A percentile compares a stretch with the other conserved stretches of the same genome.
These are phyloP conservation scores for Dothideomycetidae sp. DNA, from an alignment of 2,329 filamentous ascomycete species.

Conservation along the genomic window DNA sequence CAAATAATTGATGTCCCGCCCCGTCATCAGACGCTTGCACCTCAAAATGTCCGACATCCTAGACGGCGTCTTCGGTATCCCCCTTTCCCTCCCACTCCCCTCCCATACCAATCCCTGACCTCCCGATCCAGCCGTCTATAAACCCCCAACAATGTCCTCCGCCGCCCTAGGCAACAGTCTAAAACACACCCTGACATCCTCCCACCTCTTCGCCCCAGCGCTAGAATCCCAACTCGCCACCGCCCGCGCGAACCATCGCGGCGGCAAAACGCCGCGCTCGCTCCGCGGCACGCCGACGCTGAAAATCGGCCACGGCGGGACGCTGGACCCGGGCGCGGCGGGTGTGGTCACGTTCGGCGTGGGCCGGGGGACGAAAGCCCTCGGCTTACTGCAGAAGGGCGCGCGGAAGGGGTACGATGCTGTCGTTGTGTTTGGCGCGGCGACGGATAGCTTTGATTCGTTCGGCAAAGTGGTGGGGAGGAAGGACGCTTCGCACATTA, in stretches of 20 bases:
- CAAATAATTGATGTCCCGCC: no score
- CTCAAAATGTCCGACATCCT: no score
- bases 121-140: conserved; percentile 69
- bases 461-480: conserved; percentile 69
- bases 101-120: no score
- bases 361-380: conserved; percentile 71
- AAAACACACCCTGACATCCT: conserved; percentile 71
- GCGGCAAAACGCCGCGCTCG: conserved; percentile 41
- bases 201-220: conserved; percentile 63
- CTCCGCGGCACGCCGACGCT: conserved; percentile 51
- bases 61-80: no score
- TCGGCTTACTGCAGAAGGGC: conserved; percentile 53
- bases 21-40: no score
- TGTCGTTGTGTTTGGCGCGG: conserved; percentile 75
- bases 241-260: conserved; percentile 43
- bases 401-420: conserved; percentile 94
- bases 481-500: conserved; percentile 67
- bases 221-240: conserved; percentile 48
- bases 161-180: conserved; percentile 83
- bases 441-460: conserved; percentile 83
- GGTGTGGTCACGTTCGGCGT: conserved; percentile 83
- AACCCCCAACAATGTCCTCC: conserved; percentile 74
- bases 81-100: no score
- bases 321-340: conserved; percentile 83
- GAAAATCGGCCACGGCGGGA: conserved; percentile 94